Conservation (phyloP, 108 stramenopile species). For the Nitzschia sp. region DNA sequence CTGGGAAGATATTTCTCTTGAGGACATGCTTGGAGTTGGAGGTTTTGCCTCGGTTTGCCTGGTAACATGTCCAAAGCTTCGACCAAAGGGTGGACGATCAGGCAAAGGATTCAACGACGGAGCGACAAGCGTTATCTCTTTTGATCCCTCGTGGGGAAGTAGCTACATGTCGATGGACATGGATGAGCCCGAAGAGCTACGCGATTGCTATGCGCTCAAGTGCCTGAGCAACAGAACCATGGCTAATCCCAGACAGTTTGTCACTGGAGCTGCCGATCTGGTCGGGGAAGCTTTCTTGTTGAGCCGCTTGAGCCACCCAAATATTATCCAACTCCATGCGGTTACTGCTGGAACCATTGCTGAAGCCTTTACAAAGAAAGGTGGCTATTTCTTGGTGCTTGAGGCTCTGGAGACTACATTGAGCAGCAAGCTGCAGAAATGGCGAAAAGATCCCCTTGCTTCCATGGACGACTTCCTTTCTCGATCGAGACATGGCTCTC, state of each 20-base stretch:
- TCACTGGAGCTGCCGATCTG: conserved; percentile 36
- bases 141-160: conserved; percentile 14
- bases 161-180: not conserved
- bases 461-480: conserved; percentile 8
- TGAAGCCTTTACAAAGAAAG: conserved; percentile 6
- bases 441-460: conserved; percentile 8
- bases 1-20: conserved; percentile 35
- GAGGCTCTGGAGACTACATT: conserved; percentile 54
- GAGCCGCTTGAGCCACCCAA: conserved; percentile 25
- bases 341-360: conserved; percentile 25
- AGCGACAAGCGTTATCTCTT: not conserved
- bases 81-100: not conserved
- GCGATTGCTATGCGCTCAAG: conserved; percentile 23
- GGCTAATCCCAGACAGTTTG: conserved; percentile 17
- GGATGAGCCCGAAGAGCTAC: not conserved
- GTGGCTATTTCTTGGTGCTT: conserved; percentile 60
- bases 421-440: conserved; percentile 28
- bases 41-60: conserved; percentile 35
- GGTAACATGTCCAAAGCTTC: conserved; percentile 16
- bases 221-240: conserved; percentile 28
- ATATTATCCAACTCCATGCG: conserved; percentile 35
- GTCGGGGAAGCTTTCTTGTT: conserved; percentile 32
- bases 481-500: not conserved
- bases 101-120: not conserved
- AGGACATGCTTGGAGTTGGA: conserved; percentile 35